Percentiles rank a stretch among this genome's conserved stretches.
Conservation (phyloP, 1,284 basidiomycete species). For the Trichosporon inkin region DNA sequence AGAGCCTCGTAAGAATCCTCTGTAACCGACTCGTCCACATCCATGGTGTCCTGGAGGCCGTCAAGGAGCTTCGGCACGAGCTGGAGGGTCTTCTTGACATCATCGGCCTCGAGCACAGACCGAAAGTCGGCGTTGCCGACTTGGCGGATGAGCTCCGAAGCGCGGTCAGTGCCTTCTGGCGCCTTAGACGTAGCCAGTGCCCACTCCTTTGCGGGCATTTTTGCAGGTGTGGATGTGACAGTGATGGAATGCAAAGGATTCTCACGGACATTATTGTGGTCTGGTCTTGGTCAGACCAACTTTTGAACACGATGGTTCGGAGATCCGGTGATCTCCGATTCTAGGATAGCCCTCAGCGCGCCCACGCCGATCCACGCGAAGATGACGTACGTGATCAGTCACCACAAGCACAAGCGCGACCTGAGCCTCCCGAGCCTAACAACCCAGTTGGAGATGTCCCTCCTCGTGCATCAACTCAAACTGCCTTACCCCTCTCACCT, state of each 20-base stretch:
- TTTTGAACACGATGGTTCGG: slow-evolving; percentile 13
- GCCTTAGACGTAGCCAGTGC: slow-evolving; percentile 19
- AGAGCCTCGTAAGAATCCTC: slow-evolving; percentile 55
- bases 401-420: background rate
- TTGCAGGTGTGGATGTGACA: slow-evolving; percentile 7
- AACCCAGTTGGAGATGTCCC: background rate
- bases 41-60: slow-evolving; percentile 21
- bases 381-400: slow-evolving; percentile 2
- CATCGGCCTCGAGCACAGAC: slow-evolving; percentile 32
- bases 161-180: background rate
- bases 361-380: background rate
- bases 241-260: slow-evolving; percentile 6
- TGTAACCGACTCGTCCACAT: background rate
- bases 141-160: slow-evolving; percentile 28
- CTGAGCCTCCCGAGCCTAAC: background rate
- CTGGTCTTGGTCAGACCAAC: slow-evolving; percentile 17
- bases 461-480: slow-evolving; percentile 4
- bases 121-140: slow-evolving; percentile 47
- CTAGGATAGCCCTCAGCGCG: background rate
- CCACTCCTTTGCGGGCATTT: slow-evolving; percentile 33
- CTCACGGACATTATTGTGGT: background rate
- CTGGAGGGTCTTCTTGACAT: slow-evolving; percentile 34
- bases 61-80: slow-evolving; percentile 27
- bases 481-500: background rate
- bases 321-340: background rate